phyloP scores from a whole-genome alignment of 768 basidiomycete genomes.

The Lactarius sanguifluus region DNA sequence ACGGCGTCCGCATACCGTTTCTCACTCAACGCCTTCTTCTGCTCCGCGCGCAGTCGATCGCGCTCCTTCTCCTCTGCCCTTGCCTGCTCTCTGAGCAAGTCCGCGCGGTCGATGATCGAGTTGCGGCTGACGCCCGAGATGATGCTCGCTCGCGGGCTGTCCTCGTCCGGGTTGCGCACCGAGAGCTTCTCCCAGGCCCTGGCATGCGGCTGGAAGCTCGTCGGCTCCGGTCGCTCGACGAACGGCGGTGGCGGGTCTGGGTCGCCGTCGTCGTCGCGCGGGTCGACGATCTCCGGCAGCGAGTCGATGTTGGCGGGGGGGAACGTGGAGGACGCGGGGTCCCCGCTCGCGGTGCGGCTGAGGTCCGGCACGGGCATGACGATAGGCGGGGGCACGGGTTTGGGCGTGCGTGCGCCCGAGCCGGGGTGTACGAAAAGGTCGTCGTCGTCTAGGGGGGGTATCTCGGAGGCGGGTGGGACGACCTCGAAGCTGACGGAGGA shows the following conservation, averaged over 20 bases:
- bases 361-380: slow-evolving; percentile 22
- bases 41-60: slow-evolving; percentile 29
- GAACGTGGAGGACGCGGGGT: slow-evolving; percentile 18
- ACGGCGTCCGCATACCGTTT: slow-evolving; percentile 33
- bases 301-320: slow-evolving; percentile 20
- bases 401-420: slow-evolving; percentile 13
- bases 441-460: slow-evolving; percentile 28
- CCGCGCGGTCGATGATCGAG: slow-evolving; percentile 34
- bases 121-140: slow-evolving; percentile 33
- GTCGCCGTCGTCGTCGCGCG: slow-evolving; percentile 10
- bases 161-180: slow-evolving; percentile 21
- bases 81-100: slow-evolving; percentile 36
- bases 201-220: slow-evolving; percentile 15
- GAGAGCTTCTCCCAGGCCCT: slow-evolving; percentile 25
- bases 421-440: slow-evolving; percentile 7
- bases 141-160: slow-evolving; percentile 31
- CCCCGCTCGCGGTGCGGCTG: background rate
- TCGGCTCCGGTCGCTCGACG: slow-evolving; percentile 2
- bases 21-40: slow-evolving; percentile 32
- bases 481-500: slow-evolving; percentile 31
- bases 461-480: slow-evolving; percentile 16
- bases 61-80: slow-evolving; percentile 33
- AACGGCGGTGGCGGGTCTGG: slow-evolving; percentile 25
- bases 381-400: slow-evolving; percentile 24
- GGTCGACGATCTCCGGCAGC: slow-evolving; percentile 28